Conservation (phyloP, 164 flowering plant species). For the Piper longum region DNA sequence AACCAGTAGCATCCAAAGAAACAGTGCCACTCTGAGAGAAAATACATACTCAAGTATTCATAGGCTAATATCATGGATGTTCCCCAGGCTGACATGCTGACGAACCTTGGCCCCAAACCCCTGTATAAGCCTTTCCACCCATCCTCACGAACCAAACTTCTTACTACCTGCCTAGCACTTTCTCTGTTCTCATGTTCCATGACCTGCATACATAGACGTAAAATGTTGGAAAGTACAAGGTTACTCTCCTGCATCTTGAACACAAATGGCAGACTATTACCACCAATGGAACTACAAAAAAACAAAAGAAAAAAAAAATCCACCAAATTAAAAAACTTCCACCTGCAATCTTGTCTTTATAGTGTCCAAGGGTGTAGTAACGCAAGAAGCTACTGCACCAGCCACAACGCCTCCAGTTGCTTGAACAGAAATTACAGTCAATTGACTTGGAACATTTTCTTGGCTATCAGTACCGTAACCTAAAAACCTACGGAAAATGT, state of each 20-base stretch:
- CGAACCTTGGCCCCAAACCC: conserved; percentile 90
- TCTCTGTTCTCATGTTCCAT: conserved; percentile 56
- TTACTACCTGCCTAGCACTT: conserved; percentile 50
- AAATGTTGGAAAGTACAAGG: too few relatives aligned
- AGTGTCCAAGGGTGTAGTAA: conserved; percentile 93
- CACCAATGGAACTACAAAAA: neutral
- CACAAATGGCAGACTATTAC: too few relatives aligned
- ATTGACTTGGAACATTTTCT: conserved; percentile 32
- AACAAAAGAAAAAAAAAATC: neutral
- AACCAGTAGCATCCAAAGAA: neutral
- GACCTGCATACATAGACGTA: conserved; percentile 30
- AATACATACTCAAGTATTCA: conserved; percentile 73
- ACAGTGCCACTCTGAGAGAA: conserved; percentile 6
- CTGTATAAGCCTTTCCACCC: conserved; percentile 91
- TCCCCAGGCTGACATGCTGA: conserved; percentile 99
- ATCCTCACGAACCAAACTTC: conserved; percentile 53
- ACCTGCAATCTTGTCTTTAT: conserved; percentile 98
- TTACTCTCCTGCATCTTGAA: too few relatives aligned
- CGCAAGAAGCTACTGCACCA: conserved; percentile 76
- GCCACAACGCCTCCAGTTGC: conserved; percentile 81
- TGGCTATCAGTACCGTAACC: conserved; percentile 31
- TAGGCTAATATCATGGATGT: conserved; percentile 92
- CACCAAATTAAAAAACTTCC: conserved; percentile 1
- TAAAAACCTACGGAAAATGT: conserved; percentile 29
- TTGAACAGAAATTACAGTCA: conserved; percentile 54